phyloP scores from a whole-genome alignment of 163 green algal species.

The Scenedesmus sp. region DNA sequence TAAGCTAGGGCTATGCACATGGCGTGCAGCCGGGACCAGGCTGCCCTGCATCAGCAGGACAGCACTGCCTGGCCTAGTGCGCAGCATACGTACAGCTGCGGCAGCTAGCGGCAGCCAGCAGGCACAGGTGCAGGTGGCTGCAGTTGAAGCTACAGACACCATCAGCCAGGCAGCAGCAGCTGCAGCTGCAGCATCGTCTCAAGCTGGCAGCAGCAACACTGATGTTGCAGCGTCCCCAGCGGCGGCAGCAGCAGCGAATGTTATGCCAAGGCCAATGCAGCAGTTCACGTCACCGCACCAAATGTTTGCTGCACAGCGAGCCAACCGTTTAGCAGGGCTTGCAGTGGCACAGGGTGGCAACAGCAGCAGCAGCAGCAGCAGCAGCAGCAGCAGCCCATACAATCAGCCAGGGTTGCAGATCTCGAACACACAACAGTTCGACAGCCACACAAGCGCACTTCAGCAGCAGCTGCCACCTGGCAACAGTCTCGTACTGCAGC shows the following conservation, averaged over 20 bases:
- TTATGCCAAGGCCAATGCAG: not conserved
- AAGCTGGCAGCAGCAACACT: conserved; percentile 10
- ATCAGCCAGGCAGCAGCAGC: not conserved
- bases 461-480: not conserved
- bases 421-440: not conserved
- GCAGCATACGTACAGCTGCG: conserved; percentile 14
- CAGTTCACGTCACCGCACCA: not conserved
- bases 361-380: conserved; percentile 7
- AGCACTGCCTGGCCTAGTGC: not conserved
- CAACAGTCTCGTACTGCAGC: conserved; percentile 9
- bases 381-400: conserved; percentile 15
- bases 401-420: not conserved
- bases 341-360: not conserved
- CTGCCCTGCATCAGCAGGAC: conserved; percentile 5
- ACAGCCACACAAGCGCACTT: not conserved
- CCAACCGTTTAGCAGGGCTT: not conserved
- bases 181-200: not conserved
- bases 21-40: not conserved
- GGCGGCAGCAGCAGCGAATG: not conserved
- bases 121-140: not conserved
- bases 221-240: not conserved
- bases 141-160: not conserved
- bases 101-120: conserved; percentile 22
- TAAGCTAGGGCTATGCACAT: not conserved
- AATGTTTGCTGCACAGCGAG: not conserved